phyloP scores from a whole-genome alignment of 2,329 filamentous ascomycete species.

The Cladophialophora bantiana region DNA sequence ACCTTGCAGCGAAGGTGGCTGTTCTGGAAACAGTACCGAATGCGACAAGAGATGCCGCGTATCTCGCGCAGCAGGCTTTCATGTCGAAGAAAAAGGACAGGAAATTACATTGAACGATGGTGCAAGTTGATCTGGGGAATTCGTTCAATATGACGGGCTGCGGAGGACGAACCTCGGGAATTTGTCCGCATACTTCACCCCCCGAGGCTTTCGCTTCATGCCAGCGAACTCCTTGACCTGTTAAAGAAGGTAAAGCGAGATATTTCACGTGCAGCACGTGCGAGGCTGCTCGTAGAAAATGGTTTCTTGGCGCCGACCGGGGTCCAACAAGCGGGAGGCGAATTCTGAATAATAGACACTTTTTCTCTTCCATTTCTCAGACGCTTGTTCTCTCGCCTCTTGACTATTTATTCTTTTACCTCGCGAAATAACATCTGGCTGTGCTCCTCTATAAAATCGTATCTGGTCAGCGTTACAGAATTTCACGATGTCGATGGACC shows the following conservation, averaged over 20 bases:
- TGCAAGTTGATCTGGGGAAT: background rate
- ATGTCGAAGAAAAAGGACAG: slow-evolving; percentile 29
- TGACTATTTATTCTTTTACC: background rate
- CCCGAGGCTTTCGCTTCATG: background rate
- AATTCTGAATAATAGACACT: slow-evolving; percentile 31
- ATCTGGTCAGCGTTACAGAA: background rate
- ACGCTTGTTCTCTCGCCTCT: background rate
- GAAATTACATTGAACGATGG: slow-evolving; percentile 8
- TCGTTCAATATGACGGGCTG: slow-evolving; percentile 14
- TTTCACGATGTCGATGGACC: slow-evolving; percentile 63
- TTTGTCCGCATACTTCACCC: slow-evolving; percentile 1
- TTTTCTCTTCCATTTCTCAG: slow-evolving; percentile 17
- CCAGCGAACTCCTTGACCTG: too few relatives aligned
- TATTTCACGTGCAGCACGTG: slow-evolving; percentile 21
- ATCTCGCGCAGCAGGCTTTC: slow-evolving; percentile 40
- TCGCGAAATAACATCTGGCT: background rate
- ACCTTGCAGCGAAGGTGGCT: slow-evolving; percentile 19
- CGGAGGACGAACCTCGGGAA: slow-evolving; percentile 18
- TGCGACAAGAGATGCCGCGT: slow-evolving; percentile 35
- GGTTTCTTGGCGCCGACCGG: slow-evolving; percentile 5
- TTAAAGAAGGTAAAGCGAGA: slow-evolving; percentile 6
- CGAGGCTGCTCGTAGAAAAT: slow-evolving; percentile 12
- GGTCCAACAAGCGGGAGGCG: slow-evolving; percentile 14
- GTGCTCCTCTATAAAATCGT: background rate
- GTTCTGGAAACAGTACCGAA: slow-evolving; percentile 25